Evolutionary conservation across 192 early-diverging fungal genomes (phyloP).

Genomic region (Martensiomyces pterosporus): DNA sequence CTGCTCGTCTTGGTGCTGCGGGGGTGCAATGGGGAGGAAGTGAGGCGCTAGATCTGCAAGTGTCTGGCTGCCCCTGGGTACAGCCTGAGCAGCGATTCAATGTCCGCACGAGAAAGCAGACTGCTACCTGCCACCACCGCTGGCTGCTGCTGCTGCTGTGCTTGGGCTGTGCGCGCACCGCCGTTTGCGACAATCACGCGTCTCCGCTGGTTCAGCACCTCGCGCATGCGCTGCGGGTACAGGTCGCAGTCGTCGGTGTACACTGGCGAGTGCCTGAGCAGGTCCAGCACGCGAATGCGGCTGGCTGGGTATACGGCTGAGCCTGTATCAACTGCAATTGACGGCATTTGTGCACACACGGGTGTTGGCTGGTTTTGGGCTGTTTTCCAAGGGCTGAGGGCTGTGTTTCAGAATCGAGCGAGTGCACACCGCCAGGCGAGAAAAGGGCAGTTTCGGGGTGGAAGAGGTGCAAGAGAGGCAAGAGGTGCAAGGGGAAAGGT

Average conservation of each 20-base stretch:
- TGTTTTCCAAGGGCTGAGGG: too few relatives aligned
- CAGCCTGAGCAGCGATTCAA: slow-evolving; percentile 14
- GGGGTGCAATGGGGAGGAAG: too few relatives aligned
- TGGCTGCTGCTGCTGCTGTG: slow-evolving; percentile 3
- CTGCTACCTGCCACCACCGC: neutral
- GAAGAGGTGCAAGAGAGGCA: too few relatives aligned
- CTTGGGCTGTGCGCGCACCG: neutral
- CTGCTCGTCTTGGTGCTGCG: too few relatives aligned
- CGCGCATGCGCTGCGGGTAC: slow-evolving; percentile 39
- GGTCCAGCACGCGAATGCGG: slow-evolving; percentile 4
- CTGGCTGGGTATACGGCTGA: neutral
- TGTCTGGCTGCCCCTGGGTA: slow-evolving; percentile 28
- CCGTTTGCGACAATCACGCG: slow-evolving; percentile 1
- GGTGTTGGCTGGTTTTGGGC: too few relatives aligned
- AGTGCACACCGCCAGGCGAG: too few relatives aligned
- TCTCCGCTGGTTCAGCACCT: slow-evolving; percentile 32
- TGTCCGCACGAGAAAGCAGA: neutral
- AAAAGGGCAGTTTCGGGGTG: too few relatives aligned
- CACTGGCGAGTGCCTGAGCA: slow-evolving; percentile 28
- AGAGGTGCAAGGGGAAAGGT: too few relatives aligned
- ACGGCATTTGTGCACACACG: slow-evolving; percentile 14
- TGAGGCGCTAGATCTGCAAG: slow-evolving; percentile 14
- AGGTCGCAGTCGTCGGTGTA: slow-evolving; percentile 45
- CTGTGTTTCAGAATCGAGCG: too few relatives aligned
- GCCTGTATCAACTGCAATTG: slow-evolving; percentile 16